Evolutionary conservation across 2,329 filamentous ascomycete species (phyloP).

Genomic region (Lecanicillium sp.): DNA sequence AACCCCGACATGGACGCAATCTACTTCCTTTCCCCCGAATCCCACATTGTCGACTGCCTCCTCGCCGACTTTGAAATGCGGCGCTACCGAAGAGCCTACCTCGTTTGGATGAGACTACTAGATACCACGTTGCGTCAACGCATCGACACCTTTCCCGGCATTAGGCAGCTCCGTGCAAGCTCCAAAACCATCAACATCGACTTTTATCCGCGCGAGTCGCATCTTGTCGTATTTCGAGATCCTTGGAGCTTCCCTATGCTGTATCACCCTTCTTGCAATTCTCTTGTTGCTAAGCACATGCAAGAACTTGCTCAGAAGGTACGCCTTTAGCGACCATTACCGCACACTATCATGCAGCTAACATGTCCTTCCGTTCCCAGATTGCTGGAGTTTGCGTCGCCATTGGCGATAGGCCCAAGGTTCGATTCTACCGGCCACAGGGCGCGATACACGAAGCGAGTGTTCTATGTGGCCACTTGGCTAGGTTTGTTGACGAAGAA

Average conservation of each 20-base stretch:
- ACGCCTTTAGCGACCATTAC: too few species aligned
- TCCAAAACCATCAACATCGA: conserved; percentile 81
- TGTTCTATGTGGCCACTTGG: conserved; percentile 80
- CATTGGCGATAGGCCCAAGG: conserved; percentile 86
- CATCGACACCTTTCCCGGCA: conserved; percentile 62
- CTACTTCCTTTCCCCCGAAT: conserved; percentile 79
- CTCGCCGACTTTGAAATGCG: conserved; percentile 84
- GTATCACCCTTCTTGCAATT: conserved; percentile 85
- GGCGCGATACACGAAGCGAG: conserved; percentile 76
- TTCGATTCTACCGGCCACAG: conserved; percentile 79
- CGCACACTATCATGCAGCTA: not conserved
- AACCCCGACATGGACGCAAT: conserved; percentile 92
- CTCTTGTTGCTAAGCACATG: conserved; percentile 75
- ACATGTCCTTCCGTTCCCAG: too few species aligned
- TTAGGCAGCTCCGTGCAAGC: conserved; percentile 67
- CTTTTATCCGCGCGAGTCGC: conserved; percentile 85
- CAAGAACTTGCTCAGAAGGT: conserved; percentile 84
- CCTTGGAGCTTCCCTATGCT: conserved; percentile 93
- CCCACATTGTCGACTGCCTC: conserved; percentile 87
- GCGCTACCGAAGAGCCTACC: conserved; percentile 69
- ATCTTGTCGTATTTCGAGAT: conserved; percentile 84
- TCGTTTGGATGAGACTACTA: conserved; percentile 80
- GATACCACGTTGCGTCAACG: conserved; percentile 63
- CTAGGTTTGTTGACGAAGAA: conserved; percentile 85
- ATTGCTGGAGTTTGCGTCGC: conserved; percentile 68